Percentiles rank a stretch among this genome's conserved stretches.
These are phyloP conservation scores for Abrus precatorius DNA, from an alignment of 306 rosid genomes.

Conservation along the genomic window DNA sequence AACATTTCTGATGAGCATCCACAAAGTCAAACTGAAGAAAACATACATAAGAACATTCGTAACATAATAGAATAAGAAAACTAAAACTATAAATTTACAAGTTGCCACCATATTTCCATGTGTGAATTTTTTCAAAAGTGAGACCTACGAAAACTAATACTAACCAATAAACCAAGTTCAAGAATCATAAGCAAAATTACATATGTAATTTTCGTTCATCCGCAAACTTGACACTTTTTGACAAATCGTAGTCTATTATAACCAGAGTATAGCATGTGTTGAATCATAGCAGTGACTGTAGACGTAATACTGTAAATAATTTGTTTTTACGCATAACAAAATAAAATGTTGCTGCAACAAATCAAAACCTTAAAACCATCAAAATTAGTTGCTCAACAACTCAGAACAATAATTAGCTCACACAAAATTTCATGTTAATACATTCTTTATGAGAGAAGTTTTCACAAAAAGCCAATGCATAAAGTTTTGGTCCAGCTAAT, in stretches of 20 bases:
- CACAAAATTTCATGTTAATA: neutral
- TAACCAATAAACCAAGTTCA: slow-evolving; percentile 17
- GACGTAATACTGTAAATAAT: slow-evolving; percentile 28
- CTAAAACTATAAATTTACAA: slow-evolving; percentile 12
- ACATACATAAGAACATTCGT: slow-evolving; percentile 47
- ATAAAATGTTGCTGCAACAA: slow-evolving; percentile 17
- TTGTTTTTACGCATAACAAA: neutral
- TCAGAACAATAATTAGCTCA: slow-evolving; percentile 25
- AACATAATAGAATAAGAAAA: slow-evolving; percentile 33
- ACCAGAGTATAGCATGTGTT: slow-evolving; percentile 25
- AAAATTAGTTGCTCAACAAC: slow-evolving; percentile 30
- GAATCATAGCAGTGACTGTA: slow-evolving; percentile 24
- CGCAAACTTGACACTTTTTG: slow-evolving; percentile 26
- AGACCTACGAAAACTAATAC: slow-evolving; percentile 9
- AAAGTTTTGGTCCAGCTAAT: slow-evolving; percentile 46
- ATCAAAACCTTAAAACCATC: slow-evolving; percentile 42
- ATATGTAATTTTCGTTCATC: slow-evolving; percentile 28
- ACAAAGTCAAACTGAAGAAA: slow-evolving; percentile 54
- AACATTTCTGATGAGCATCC: slow-evolving; percentile 58
- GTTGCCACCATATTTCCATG: slow-evolving; percentile 27
- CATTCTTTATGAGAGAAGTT: neutral
- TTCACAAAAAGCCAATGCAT: neutral
- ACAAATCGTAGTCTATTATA: slow-evolving; percentile 25
- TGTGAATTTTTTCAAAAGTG: neutral
- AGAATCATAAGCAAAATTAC: neutral